phyloP scores from a whole-genome alignment of 2,329 filamentous ascomycete species.

The Fusarium phyllophilum region DNA sequence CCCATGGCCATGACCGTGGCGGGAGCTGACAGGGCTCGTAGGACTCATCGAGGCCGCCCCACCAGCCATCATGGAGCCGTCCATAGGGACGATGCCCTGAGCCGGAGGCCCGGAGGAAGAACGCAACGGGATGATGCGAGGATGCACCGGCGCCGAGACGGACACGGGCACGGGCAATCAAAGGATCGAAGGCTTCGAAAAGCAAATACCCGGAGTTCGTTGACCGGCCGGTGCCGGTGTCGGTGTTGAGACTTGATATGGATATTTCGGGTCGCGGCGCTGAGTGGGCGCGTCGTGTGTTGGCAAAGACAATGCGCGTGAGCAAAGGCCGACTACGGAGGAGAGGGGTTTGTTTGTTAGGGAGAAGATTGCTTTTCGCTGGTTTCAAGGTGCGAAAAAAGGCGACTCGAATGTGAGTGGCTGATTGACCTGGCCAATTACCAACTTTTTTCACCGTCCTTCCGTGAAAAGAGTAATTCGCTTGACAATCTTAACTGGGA shows the following conservation, averaged over 20 bases:
- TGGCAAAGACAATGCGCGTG: conserved; percentile 38
- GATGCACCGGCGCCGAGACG: conserved; percentile 24
- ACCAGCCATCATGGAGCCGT: conserved; percentile 58
- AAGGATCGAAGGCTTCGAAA: conserved; percentile 10
- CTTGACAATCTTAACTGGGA: background rate
- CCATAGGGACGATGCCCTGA: conserved; percentile 51
- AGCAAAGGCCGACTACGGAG: conserved; percentile 49
- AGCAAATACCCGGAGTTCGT: conserved; percentile 20
- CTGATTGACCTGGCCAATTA: conserved; percentile 19
- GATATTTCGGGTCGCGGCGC: conserved; percentile 36
- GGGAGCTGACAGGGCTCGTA: conserved; percentile 65
- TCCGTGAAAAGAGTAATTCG: conserved; percentile 1
- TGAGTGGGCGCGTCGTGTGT: conserved; percentile 41
- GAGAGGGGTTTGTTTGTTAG: conserved; percentile 41
- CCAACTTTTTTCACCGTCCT: conserved; percentile 5
- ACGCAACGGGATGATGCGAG: conserved; percentile 11
- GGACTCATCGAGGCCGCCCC: conserved; percentile 63
- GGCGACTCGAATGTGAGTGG: conserved; percentile 29
- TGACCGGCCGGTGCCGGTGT: conserved; percentile 45
- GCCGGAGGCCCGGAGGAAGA: conserved; percentile 31
- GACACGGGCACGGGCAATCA: conserved; percentile 23
- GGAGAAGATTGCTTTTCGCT: conserved; percentile 39
- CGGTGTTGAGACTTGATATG: conserved; percentile 42
- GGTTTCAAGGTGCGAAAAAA: conserved; percentile 33
- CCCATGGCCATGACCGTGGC: conserved; percentile 55